phyloP scores from a whole-genome alignment of 1,284 basidiomycete species.

The Vanrija sp. region DNA sequence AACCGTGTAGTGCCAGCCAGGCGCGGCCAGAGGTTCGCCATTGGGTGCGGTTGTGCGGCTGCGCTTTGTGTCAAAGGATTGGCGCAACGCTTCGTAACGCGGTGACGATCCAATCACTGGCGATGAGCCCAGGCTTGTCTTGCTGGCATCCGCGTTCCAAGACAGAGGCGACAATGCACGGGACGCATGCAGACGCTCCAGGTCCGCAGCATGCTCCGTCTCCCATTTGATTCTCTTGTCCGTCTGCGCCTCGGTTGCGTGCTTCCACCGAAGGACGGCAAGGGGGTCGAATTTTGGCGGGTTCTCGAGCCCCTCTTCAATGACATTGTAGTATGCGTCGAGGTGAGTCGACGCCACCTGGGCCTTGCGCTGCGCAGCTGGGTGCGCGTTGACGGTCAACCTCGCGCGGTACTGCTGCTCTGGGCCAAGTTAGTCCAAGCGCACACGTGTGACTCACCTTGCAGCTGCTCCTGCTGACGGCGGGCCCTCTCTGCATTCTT shows the following conservation, averaged over 20 bases:
- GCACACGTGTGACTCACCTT: slow-evolving; percentile 27
- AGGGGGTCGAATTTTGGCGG: slow-evolving; percentile 41
- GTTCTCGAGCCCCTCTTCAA: slow-evolving; percentile 39
- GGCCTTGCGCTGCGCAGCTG: slow-evolving; percentile 33
- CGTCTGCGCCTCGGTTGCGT: slow-evolving; percentile 30
- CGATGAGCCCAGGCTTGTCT: background rate
- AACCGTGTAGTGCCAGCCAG: slow-evolving; percentile 35
- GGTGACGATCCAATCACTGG: background rate
- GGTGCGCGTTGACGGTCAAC: slow-evolving; percentile 43
- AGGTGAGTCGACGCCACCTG: slow-evolving; percentile 38
- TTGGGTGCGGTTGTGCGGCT: too few species aligned
- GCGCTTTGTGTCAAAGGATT: too few species aligned
- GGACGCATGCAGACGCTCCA: background rate
- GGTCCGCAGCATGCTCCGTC: slow-evolving; percentile 6
- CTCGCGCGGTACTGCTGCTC: slow-evolving; percentile 40
- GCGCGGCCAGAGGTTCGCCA: background rate
- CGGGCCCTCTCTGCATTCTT: slow-evolving; percentile 33
- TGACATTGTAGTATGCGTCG: slow-evolving; percentile 40
- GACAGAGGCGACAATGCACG: background rate
- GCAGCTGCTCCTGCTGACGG: slow-evolving; percentile 36
- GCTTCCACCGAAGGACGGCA: slow-evolving; percentile 39
- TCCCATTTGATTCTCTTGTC: slow-evolving; percentile 30
- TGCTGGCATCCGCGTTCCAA: background rate
- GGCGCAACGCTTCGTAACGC: too few species aligned
- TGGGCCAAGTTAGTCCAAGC: slow-evolving; percentile 12